Conservation (phyloP, 2,329 filamentous ascomycete species). For the Fusarium sp. region DNA sequence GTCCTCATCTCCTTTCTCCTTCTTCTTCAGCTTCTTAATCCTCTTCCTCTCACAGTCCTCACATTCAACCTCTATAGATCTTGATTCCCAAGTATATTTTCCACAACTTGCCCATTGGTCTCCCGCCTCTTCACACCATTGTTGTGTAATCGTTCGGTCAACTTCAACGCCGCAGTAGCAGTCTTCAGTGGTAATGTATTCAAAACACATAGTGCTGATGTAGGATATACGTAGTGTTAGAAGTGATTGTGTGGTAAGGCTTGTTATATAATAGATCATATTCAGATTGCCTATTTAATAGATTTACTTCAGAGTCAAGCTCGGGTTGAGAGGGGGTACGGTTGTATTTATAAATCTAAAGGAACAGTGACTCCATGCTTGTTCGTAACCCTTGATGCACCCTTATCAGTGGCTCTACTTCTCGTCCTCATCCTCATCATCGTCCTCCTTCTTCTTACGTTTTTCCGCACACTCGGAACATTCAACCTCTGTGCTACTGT, state of each 20-base stretch:
- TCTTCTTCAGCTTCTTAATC: not conserved
- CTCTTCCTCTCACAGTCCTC: not conserved
- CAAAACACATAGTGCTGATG: not conserved
- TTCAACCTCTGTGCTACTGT: not conserved
- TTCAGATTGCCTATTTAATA: not conserved
- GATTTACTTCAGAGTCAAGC: too few species aligned
- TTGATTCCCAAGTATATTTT: not conserved
- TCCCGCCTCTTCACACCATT: not conserved
- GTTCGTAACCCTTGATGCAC: not conserved
- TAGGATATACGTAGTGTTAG: not conserved
- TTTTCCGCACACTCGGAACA: not conserved
- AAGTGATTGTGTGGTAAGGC: accelerated
- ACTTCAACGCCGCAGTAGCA: not conserved
- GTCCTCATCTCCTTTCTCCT: not conserved
- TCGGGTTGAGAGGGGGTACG: not conserved
- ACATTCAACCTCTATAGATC: not conserved
- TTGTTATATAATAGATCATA: accelerated
- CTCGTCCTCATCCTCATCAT: not conserved
- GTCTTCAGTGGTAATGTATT: not conserved
- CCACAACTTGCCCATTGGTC: not conserved
- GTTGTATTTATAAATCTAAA: not conserved
- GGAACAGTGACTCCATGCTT: not conserved
- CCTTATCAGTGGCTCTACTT: not conserved
- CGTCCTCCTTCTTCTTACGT: not conserved
- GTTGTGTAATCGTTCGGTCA: not conserved